Percentiles rank a stretch among this genome's conserved stretches.
These are phyloP conservation scores for Fusarium guadeloupense DNA, from an alignment of 2,329 filamentous ascomycete genomes.

Conservation along the genomic window DNA sequence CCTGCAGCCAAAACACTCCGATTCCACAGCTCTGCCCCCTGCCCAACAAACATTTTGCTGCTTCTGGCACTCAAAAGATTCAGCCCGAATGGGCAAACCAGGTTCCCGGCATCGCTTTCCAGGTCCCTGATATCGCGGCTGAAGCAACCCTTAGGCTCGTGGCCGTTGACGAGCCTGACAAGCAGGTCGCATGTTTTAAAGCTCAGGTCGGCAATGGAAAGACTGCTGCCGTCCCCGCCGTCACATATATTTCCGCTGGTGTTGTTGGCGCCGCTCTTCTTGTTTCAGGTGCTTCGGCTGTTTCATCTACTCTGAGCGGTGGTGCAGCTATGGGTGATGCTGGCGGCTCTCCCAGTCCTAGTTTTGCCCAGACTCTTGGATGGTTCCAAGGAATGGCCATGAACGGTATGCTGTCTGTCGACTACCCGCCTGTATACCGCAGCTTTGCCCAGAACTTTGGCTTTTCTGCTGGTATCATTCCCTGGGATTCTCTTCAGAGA, in stretches of 20 bases:
- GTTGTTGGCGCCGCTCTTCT: constrained; percentile 85
- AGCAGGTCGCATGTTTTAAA: constrained; percentile 81
- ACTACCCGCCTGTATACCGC: constrained; percentile 86
- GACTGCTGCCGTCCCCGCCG: constrained; percentile 76
- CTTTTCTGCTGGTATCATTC: constrained; percentile 86
- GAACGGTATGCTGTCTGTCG: constrained; percentile 95
- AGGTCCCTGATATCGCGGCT: constrained; percentile 88
- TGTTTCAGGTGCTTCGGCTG: constrained; percentile 75
- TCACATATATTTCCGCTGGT: constrained; percentile 84
- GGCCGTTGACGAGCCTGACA: constrained; percentile 61
- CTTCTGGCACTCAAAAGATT: constrained; percentile 76
- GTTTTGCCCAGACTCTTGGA: constrained; percentile 83
- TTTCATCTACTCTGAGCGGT: constrained; percentile 65
- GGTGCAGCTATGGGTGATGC: constrained; percentile 63
- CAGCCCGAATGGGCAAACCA: constrained; percentile 74
- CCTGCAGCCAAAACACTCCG: constrained; percentile 74
- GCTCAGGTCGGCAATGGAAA: constrained; percentile 89
- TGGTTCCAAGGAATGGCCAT: constrained; percentile 95
- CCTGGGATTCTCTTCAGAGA: constrained; percentile 81
- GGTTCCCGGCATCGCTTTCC: constrained; percentile 90
- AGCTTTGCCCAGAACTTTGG: constrained; percentile 94
- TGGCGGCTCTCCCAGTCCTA: constrained; percentile 77
- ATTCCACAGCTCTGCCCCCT: constrained; percentile 86
- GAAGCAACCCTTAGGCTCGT: constrained; percentile 81
- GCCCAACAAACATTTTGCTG: constrained; percentile 77